A percentile compares a stretch with the other conserved stretches of the same genome.
Conservation (phyloP, 345 rosid genomes). For the Carallia pectinifolia region DNA sequence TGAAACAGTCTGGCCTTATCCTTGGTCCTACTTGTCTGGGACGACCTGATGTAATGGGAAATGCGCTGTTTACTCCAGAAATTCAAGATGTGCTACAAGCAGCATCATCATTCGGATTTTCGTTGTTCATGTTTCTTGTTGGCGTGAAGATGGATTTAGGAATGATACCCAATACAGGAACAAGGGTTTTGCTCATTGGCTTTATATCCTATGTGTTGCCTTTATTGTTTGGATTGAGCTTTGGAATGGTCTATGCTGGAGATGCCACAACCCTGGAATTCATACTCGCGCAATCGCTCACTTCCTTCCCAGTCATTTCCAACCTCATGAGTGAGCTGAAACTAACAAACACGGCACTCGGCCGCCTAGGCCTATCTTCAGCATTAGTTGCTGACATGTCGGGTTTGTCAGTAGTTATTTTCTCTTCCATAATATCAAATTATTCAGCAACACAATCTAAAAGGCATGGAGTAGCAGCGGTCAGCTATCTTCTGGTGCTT, state of each 20-base stretch:
- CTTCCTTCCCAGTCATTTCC: slow-evolving; percentile 35
- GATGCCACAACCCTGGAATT: not conserved
- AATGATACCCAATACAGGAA: slow-evolving; percentile 22
- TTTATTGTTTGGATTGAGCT: not conserved
- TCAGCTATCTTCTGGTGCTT: not conserved
- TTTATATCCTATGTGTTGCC: slow-evolving; percentile 2
- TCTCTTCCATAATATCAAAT: not conserved
- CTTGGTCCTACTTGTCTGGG: slow-evolving; percentile 39
- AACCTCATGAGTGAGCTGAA: slow-evolving; percentile 37
- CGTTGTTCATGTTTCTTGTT: slow-evolving; percentile 26
- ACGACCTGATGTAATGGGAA: not conserved
- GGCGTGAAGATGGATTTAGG: slow-evolving; percentile 36
- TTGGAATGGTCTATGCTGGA: not conserved
- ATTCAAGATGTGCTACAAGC: slow-evolving; percentile 16
- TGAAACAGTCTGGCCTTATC: slow-evolving; percentile 35
- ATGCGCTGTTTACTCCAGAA: slow-evolving; percentile 18
- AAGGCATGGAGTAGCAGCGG: not conserved
- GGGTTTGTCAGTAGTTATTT: not conserved
- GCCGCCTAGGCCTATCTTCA: slow-evolving; percentile 36
- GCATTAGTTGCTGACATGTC: slow-evolving; percentile 22
- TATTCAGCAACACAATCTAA: not conserved
- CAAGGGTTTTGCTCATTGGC: slow-evolving; percentile 22
- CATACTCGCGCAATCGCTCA: slow-evolving; percentile 21
- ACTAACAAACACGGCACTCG: slow-evolving; percentile 40
- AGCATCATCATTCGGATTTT: slow-evolving; percentile 17